Evolutionary conservation across 805 yeast species (phyloP).

Genomic region (Grigorovia transvaalensis): DNA sequence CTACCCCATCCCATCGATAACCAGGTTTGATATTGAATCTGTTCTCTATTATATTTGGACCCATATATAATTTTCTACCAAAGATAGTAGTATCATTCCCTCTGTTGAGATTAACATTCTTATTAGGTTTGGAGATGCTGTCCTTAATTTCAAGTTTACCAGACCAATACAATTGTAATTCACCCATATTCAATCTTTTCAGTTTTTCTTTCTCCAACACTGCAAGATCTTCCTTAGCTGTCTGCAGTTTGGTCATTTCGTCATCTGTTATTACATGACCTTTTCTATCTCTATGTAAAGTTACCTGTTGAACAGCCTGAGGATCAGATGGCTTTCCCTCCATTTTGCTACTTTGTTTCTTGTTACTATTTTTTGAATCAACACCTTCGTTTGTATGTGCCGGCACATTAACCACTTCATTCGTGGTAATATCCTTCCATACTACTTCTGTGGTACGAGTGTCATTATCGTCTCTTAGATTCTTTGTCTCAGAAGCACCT

Average conservation of each 20-base stretch:
- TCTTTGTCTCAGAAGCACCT: too few species aligned
- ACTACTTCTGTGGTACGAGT: too few species aligned
- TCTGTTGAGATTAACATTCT: too few species aligned
- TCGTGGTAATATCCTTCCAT: slow-evolving; percentile 25
- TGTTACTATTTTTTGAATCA: too few species aligned
- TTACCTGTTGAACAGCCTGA: slow-evolving; percentile 17
- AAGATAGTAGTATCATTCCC: slow-evolving; percentile 8
- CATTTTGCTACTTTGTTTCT: too few species aligned
- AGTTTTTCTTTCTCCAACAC: slow-evolving; percentile 23
- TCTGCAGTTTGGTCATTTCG: background rate
- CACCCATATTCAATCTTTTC: slow-evolving; percentile 30
- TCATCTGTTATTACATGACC: slow-evolving; percentile 40
- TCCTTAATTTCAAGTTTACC: slow-evolving; percentile 10
- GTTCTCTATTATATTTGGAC: slow-evolving; percentile 42
- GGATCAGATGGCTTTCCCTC: too few species aligned
- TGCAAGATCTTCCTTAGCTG: slow-evolving; percentile 4
- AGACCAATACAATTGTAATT: slow-evolving; percentile 25
- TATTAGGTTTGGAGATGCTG: background rate
- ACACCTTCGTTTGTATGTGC: too few species aligned
- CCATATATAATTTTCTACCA: slow-evolving; percentile 47
- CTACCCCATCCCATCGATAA: slow-evolving; percentile 83
- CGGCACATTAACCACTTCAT: slow-evolving; percentile 10
- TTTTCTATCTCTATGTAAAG: slow-evolving; percentile 50
- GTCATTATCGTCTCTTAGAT: too few species aligned
- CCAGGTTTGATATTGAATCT: slow-evolving; percentile 75